Evolutionary conservation across 2,329 filamentous ascomycete species (phyloP), one percentile per base, ranked within the genome.

Genomic region (Pestalotiopsis sp.): DNA sequence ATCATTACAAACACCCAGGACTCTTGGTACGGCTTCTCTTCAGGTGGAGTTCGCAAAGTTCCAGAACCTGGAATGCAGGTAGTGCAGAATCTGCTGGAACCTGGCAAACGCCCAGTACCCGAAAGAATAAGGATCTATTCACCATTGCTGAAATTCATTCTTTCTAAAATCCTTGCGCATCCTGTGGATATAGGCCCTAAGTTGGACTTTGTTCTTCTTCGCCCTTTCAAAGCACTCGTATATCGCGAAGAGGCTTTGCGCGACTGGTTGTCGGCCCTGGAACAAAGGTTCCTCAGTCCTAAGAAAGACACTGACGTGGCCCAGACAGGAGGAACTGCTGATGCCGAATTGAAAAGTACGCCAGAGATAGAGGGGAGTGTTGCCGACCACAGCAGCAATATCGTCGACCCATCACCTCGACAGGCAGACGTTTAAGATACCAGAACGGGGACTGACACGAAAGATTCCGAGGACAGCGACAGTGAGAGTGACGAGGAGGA

Each of bases 221-320:
- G 65, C 3, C 65, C 65, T 12, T 66, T 66, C 65, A 66, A 66
- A 25, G 17, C 45, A 25, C 23, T 66, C 1, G 41, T 61, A 1
- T 59, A 66, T 17, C 27, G 31, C 12, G 31, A 60, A 3, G 20
- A 66, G 2, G 12, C 36, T 12, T 13, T 61, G 17, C 41, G 20
- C 17, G n/a, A 52, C 2, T 2, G 17, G 12, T 6, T 59, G 0
- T 11, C 6, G 13, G 55, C 27, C 6, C 17, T 66, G 20, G 39
- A 45, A 45, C 3, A 2, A 17, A 45, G 17, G 12, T 45, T 45
- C 4, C 1, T 1, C 39, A 17, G 39, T 45, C 12, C 12, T 14
- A 49, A 49, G 45, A 49, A 52, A 1, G 45, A 49, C 39, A 13
- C 39, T 3, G 2, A 41, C 39, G 14, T 11, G 7, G 14, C 39